Evolutionary conservation across 345 rosid species (phyloP).

Genomic region (Hirschfeldia incana): DNA sequence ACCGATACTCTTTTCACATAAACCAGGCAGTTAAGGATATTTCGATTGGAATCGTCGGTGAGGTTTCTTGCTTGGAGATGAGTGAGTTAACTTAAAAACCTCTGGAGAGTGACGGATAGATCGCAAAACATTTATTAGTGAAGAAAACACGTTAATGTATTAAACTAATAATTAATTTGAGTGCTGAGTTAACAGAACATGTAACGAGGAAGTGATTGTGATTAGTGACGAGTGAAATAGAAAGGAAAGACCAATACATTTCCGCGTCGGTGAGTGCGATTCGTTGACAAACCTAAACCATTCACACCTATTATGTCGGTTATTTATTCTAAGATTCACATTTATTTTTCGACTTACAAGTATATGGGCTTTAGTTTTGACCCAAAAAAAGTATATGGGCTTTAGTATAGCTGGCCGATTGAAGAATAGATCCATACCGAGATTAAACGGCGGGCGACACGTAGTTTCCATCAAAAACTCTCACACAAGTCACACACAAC

Average conservation of each 20-base stretch:
- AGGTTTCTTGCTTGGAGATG: background rate
- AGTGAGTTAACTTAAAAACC: background rate
- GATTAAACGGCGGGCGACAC: background rate
- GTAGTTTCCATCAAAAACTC: background rate
- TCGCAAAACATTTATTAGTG: background rate
- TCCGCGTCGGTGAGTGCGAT: background rate
- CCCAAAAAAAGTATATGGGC: background rate
- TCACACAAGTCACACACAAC: no score
- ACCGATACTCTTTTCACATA: background rate
- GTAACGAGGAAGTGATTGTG: background rate
- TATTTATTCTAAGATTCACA: background rate
- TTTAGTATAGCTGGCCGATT: background rate
- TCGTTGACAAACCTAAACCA: background rate
- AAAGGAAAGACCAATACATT: background rate
- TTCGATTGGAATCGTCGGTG: constrained; percentile 12
- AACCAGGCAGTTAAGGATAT: background rate
- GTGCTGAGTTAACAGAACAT: constrained; percentile 25
- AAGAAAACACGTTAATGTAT: background rate
- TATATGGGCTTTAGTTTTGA: background rate
- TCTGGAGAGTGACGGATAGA: background rate
- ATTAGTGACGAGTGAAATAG: background rate
- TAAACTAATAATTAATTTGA: constrained; percentile 1
- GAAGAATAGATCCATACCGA: background rate
- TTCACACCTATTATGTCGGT: background rate
- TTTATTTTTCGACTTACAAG: background rate